Percentiles rank a stretch among this genome's conserved stretches.
phyloP scores from a whole-genome alignment of 345 rosid genomes.

The Citrus medica region DNA sequence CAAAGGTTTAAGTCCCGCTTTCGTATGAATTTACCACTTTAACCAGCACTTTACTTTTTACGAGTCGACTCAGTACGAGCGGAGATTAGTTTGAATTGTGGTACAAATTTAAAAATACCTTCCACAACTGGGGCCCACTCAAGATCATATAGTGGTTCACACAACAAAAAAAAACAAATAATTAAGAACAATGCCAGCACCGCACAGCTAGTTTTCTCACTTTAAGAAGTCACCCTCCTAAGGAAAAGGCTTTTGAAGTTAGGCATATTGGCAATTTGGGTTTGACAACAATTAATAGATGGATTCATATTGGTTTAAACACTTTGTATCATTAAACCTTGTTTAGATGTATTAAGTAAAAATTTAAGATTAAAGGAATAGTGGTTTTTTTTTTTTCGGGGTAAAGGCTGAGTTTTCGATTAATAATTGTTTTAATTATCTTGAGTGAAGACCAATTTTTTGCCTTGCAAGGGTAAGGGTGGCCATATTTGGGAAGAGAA shows the following conservation, averaged over 20 bases:
- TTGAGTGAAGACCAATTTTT: not conserved
- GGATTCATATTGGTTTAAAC: not conserved
- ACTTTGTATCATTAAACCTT: not conserved
- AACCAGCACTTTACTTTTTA: no score
- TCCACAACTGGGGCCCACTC: rapidly evolving
- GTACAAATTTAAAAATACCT: no score
- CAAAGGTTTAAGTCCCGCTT: rapidly evolving
- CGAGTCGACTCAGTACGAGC: rapidly evolving
- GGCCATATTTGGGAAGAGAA: not conserved
- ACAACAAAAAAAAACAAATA: not conserved
- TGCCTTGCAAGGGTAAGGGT: not conserved
- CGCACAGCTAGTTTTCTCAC: not conserved
- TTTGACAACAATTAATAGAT: not conserved
- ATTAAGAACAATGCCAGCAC: not conserved
- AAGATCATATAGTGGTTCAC: rapidly evolving
- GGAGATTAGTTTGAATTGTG: no score
- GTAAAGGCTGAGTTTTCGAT: not conserved
- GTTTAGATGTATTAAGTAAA: not conserved
- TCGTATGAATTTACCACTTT: rapidly evolving
- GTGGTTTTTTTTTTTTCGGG: not conserved
- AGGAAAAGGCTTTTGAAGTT: not conserved
- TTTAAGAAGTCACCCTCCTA: not conserved
- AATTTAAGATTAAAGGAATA: not conserved
- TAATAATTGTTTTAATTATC: no score
- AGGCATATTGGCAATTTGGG: not conserved